These are phyloP conservation scores for Phytophthora ohioensis DNA, from an alignment of 352 stramenopile genomes.

Conservation along the genomic window DNA sequence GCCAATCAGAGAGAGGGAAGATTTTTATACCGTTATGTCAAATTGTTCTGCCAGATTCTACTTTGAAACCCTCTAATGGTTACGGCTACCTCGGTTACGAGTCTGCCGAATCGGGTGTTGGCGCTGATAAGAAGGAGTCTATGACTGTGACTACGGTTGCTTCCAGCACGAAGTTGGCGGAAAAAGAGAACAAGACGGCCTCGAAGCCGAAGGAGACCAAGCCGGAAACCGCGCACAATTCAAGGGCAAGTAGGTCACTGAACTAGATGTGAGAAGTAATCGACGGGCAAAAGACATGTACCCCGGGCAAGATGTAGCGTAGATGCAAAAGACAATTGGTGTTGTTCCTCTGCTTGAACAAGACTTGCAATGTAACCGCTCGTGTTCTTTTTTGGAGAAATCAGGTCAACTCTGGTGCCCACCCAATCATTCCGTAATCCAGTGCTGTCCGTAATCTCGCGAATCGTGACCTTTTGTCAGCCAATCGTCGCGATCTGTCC, in stretches of 20 bases:
- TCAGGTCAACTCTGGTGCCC: not conserved
- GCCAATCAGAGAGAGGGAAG: too few species aligned
- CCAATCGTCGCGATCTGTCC: too few species aligned
- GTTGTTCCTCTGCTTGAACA: too few species aligned
- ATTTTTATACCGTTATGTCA: too few species aligned
- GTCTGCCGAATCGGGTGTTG: not conserved
- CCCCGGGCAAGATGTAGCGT: too few species aligned
- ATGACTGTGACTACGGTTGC: not conserved
- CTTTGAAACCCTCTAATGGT: not conserved
- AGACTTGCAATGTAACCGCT: too few species aligned
- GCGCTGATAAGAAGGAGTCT: not conserved
- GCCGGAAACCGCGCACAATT: not conserved
- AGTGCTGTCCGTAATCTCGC: not conserved
- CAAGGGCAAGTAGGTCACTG: not conserved
- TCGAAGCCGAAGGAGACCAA: not conserved
- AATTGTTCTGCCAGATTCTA: too few species aligned
- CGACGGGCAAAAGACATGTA: too few species aligned
- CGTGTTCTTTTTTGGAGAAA: not conserved
- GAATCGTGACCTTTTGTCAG: not conserved
- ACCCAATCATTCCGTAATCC: slow-evolving; percentile 4
- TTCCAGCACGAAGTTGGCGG: not conserved
- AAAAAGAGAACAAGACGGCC: not conserved
- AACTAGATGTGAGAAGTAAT: too few species aligned
- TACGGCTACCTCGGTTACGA: slow-evolving; percentile 1
- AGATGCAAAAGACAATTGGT: too few species aligned